Evolutionary conservation across 2,329 filamentous ascomycete genomes (phyloP).

Genomic region (Xylaria sp.): DNA sequence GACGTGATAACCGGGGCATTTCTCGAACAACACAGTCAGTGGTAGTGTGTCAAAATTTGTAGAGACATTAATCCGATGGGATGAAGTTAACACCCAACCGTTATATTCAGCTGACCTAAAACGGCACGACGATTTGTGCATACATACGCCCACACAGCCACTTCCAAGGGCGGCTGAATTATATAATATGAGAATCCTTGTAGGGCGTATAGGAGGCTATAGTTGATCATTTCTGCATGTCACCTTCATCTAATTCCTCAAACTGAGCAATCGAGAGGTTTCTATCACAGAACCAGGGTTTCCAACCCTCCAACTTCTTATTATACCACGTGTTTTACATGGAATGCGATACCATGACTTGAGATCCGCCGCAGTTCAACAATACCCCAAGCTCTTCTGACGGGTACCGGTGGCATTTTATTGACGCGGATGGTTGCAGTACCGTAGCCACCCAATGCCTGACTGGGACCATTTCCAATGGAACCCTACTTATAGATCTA

Average conservation of each 20-base stretch:
- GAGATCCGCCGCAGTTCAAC: neutral
- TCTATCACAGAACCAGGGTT: neutral
- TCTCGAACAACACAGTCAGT: neutral
- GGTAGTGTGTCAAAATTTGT: neutral
- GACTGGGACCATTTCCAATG: neutral
- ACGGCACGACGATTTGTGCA: neutral
- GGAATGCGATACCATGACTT: neutral
- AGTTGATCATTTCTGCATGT: neutral
- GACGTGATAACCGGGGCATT: neutral
- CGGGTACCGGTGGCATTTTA: too few relatives aligned
- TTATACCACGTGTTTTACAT: neutral
- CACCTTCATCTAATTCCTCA: neutral
- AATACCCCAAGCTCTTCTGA: neutral
- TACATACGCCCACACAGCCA: neutral
- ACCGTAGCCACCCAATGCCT: neutral
- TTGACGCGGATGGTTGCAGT: too few relatives aligned
- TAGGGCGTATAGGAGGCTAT: neutral
- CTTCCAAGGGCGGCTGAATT: too few relatives aligned
- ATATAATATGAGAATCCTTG: neutral
- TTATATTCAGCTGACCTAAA: neutral
- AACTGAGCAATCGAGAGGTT: neutral
- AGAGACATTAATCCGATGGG: neutral
- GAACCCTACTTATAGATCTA: neutral
- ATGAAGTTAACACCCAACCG: neutral
- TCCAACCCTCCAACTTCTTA: neutral